Conservation (phyloP, 768 basidiomycete genomes). For the Leccinum boreale region DNA sequence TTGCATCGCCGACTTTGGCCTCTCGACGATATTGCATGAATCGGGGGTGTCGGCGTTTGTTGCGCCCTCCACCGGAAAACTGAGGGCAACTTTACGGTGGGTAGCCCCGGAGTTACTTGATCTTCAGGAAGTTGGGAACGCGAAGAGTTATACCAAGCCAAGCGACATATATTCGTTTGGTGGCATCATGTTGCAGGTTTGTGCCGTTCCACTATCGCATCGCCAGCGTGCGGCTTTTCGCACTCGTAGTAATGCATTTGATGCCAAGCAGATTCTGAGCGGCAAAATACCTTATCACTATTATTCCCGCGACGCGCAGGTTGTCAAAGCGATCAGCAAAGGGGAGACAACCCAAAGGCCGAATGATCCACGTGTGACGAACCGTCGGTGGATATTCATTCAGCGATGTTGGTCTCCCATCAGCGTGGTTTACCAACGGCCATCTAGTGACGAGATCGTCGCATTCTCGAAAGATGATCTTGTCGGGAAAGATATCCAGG, state of each 20-base stretch:
- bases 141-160: neutral
- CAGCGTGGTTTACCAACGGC: neutral
- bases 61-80: conserved; percentile 26
- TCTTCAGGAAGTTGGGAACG: conserved; percentile 11
- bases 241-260: neutral
- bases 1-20: neutral
- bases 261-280: conserved; percentile 6
- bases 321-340: neutral
- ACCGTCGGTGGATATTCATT: conserved; percentile 6
- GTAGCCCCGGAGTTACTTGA: conserved; percentile 40
- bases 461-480: neutral
- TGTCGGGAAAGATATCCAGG: neutral
- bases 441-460: conserved; percentile 2
- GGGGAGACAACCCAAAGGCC: neutral
- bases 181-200: conserved; percentile 30
- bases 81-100: conserved; percentile 32
- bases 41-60: conserved; percentile 29
- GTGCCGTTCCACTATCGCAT: neutral
- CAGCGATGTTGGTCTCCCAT: conserved; percentile 4
- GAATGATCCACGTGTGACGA: neutral
- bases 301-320: neutral
- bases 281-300: conserved; percentile 1
- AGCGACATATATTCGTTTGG: conserved; percentile 19
- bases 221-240: neutral
- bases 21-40: conserved; percentile 21